These are phyloP conservation scores for Tetradesmus lagerheimii DNA, from an alignment of 139 green algal genomes.

Conservation along the genomic window DNA sequence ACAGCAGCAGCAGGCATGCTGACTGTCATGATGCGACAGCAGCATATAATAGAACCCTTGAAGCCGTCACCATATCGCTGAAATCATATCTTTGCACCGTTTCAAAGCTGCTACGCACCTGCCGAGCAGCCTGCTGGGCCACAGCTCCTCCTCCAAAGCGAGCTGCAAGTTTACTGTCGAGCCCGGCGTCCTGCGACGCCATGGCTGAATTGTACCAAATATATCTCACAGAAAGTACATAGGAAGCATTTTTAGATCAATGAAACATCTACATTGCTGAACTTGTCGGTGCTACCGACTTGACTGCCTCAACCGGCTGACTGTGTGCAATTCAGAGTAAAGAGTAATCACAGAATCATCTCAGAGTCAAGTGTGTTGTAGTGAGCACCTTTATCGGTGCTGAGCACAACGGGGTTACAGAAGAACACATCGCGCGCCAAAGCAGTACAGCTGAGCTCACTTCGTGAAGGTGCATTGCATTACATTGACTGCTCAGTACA, in stretches of 20 bases:
- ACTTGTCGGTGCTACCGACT: not conserved
- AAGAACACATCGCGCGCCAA: not conserved
- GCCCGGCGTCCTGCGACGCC: not conserved
- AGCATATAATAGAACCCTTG: not conserved
- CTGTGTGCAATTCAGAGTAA: no score
- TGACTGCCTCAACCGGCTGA: not conserved
- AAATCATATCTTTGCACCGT: not conserved
- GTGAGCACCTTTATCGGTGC: not conserved
- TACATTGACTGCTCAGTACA: no score
- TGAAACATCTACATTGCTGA: not conserved
- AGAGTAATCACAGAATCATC: no score
- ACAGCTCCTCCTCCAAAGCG: slow-evolving; percentile 18
- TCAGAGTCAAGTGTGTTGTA: not conserved
- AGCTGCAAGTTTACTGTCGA: slow-evolving; percentile 10
- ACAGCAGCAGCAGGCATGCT: not conserved
- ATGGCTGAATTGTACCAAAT: no score
- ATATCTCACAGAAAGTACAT: no score
- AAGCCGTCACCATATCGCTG: not conserved
- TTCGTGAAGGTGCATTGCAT: not conserved
- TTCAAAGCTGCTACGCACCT: not conserved
- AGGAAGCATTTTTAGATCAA: no score
- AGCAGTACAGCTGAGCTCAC: not conserved
- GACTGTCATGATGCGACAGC: not conserved
- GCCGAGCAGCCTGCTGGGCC: slow-evolving; percentile 23
- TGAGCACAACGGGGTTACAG: no score